Conservation (phyloP, 805 yeast genomes). For the Candida golubevii region DNA sequence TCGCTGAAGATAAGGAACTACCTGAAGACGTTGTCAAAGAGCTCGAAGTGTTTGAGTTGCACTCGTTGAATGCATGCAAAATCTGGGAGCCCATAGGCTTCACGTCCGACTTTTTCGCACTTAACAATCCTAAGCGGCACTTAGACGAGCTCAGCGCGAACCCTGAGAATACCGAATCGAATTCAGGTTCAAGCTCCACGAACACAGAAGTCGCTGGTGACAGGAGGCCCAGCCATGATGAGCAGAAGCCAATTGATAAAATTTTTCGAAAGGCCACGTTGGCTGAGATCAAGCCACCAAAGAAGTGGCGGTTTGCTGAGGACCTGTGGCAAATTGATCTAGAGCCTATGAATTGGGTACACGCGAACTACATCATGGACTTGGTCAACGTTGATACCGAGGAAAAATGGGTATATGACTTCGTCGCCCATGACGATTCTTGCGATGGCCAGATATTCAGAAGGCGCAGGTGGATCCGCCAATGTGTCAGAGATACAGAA, state of each 20-base stretch:
- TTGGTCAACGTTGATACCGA: conserved; percentile 62
- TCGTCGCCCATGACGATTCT: conserved; percentile 16
- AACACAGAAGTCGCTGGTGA: neutral
- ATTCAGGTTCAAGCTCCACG: conserved; percentile 1
- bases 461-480: conserved; percentile 65
- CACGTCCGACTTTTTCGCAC: conserved; percentile 49
- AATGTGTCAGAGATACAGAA: conserved; percentile 22
- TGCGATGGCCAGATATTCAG: conserved; percentile 40
- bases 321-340: conserved; percentile 65
- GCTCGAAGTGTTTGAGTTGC: conserved; percentile 68
- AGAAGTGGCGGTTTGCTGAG: conserved; percentile 50
- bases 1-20: conserved; percentile 8
- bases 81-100: conserved; percentile 66
- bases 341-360: conserved; percentile 62
- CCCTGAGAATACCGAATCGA: conserved; percentile 2
- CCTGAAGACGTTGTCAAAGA: conserved; percentile 24
- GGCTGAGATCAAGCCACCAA: conserved; percentile 50
- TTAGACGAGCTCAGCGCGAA: conserved; percentile 6
- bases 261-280: conserved; percentile 18
- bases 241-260: neutral
- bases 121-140: conserved; percentile 33
- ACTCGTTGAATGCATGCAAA: conserved; percentile 44
- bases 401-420: conserved; percentile 85
- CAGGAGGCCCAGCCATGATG: neutral
- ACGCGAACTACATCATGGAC: conserved; percentile 43